These are phyloP conservation scores for Fusarium circinatum DNA, from an alignment of 2,329 filamentous ascomycete genomes.

Conservation along the genomic window DNA sequence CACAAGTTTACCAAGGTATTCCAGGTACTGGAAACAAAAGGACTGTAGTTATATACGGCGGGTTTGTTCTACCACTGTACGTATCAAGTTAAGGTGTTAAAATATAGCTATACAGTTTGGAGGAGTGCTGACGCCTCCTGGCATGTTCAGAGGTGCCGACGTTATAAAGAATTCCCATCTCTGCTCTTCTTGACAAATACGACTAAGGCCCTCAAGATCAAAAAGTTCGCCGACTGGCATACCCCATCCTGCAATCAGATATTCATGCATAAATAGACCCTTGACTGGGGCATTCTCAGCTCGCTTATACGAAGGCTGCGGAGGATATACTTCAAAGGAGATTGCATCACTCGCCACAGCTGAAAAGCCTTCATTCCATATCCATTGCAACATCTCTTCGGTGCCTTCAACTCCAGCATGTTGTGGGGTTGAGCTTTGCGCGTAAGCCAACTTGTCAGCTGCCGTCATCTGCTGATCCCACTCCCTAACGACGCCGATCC, in stretches of 20 bases:
- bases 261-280: constrained; percentile 3
- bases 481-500: not conserved
- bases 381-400: constrained; percentile 4
- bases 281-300: not conserved
- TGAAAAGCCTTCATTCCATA: constrained; percentile 2
- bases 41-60: not conserved
- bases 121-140: constrained; percentile 1
- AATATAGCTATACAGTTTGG: constrained; percentile 11
- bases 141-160: not conserved
- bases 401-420: constrained; percentile 4
- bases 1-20: not conserved
- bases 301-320: not conserved
- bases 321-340: not conserved
- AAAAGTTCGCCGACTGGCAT: not conserved
- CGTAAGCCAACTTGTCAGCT: not conserved
- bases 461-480: not conserved
- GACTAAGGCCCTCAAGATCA: not conserved
- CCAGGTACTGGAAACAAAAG: not conserved
- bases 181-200: not conserved
- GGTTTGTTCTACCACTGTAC: fast-evolving
- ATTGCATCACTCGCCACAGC: not conserved
- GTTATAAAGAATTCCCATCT: constrained; percentile 7
- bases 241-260: not conserved
- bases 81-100: not conserved
- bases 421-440: not conserved